Conservation (phyloP, 768 basidiomycete species). For the Naganishia friedmannii region DNA sequence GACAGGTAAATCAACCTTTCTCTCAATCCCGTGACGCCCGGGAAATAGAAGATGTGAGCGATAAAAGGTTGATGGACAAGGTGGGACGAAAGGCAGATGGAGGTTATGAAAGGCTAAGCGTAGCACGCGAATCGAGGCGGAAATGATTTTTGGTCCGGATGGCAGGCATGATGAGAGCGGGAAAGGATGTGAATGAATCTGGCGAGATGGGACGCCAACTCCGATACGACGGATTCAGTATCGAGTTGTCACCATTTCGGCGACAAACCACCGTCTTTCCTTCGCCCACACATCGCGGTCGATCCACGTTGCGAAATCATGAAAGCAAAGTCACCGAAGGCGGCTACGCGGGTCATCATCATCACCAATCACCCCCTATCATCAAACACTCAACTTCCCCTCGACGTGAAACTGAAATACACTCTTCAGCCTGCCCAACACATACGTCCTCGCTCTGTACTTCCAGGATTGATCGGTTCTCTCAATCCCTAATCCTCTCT, state of each 20-base stretch:
- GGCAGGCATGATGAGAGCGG: slow-evolving; percentile 15
- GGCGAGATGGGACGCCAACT: neutral
- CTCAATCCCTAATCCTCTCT: slow-evolving; percentile 21
- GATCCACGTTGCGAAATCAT: slow-evolving; percentile 19
- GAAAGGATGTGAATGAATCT: neutral
- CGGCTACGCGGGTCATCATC: slow-evolving; percentile 18
- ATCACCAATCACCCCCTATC: neutral
- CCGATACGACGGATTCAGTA: slow-evolving; percentile 3
- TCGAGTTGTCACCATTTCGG: neutral
- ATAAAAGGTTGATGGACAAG: neutral
- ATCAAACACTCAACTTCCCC: neutral
- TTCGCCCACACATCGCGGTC: neutral
- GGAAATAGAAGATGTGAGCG: neutral
- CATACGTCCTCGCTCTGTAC: neutral
- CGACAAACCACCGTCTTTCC: neutral
- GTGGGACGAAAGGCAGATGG: neutral
- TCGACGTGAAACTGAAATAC: slow-evolving; percentile 4
- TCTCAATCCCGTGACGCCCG: neutral
- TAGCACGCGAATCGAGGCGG: slow-evolving; percentile 12
- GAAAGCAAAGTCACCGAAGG: slow-evolving; percentile 25
- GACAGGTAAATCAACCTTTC: slow-evolving; percentile 4
- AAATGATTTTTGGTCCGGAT: slow-evolving; percentile 21
- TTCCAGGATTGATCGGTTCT: slow-evolving; percentile 15
- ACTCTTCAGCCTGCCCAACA: neutral
- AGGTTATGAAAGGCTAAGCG: slow-evolving; percentile 7